These are phyloP conservation scores for Gracilaria domingensis DNA, from an alignment of 23 red algal genomes.

Conservation along the genomic window DNA sequence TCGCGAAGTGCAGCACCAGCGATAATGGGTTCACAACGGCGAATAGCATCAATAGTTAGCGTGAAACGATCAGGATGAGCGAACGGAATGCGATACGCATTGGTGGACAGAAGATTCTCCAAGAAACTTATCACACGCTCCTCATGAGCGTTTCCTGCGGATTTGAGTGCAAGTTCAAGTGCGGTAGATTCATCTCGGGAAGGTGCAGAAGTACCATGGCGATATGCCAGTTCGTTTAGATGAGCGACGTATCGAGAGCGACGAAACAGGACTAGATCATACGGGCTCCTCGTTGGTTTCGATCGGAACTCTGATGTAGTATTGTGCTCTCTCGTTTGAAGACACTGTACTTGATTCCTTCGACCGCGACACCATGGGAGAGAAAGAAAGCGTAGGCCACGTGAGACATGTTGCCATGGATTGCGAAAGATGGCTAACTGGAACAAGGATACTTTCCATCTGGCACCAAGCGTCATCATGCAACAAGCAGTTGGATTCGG, in stretches of 20 bases:
- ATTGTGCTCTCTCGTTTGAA: background rate
- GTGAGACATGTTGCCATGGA: constrained; percentile 2
- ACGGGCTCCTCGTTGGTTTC: constrained; percentile 45
- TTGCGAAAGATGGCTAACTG: constrained; percentile 18
- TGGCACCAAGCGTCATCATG: background rate
- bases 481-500: too few species aligned
- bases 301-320: background rate
- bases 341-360: background rate
- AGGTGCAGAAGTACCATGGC: background rate
- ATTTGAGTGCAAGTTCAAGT: constrained; percentile 47
- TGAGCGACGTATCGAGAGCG: constrained; percentile 72
- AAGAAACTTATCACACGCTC: constrained; percentile 49
- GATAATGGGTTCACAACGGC: constrained; percentile 61
- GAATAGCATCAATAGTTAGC: constrained; percentile 37
- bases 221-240: constrained; percentile 59
- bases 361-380: background rate
- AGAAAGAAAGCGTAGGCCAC: background rate
- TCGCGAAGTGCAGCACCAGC: constrained; percentile 69
- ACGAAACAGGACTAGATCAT: constrained; percentile 58
- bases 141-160: constrained; percentile 65
- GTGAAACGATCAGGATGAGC: constrained; percentile 37
- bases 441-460: constrained; percentile 32
- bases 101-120: constrained; percentile 11
- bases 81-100: constrained; percentile 15
- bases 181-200: constrained; percentile 44